Evolutionary conservation across 257 asterid genomes (phyloP), one percentile per base, ranked within the genome.

Genomic region (Solanum medicagineum): DNA sequence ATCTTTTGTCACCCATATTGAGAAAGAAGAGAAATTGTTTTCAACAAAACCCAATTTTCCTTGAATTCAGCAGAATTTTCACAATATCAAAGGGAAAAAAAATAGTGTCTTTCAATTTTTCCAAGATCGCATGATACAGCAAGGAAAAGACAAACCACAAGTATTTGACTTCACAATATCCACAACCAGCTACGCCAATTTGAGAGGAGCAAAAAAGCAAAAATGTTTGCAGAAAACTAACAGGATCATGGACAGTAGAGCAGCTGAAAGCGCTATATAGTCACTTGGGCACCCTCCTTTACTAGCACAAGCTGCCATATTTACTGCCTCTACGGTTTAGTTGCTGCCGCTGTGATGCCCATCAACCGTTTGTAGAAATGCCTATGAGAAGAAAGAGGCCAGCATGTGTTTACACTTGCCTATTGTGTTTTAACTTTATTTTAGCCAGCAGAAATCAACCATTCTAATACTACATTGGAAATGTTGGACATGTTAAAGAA

Each of bases 281-380:
- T 95, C 98, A 85, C 94, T 95, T 80, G 95, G 93, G 87, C 97
- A 95, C 85, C 98, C 97, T 84, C 98, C 98, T 85, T 88, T 89
- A 14, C 75, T 91, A 7, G 94, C 96, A 81, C 98, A 95, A 79
- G 87, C 88, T 87, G 87, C 91, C 98, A 95, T 95, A 85, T 89
- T 88, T 84, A n/a, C 29, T 16, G 54, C 16, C 9, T 36, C 69
- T 51, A 66, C n/a, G 29, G 47, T 68, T 66, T 36, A 22, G 36
- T 66, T 84, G 87, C 87, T 87, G 75, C 57, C 69, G 84, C 73
- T 68, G 44, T 59, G 24, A 83, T 29, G 90, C 81, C n/a, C 88
- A 77, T 85, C 81, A 86, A 45, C 70, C 74, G 86, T 87, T 88
- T 44, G 92, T 84, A 22, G 84, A 89, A 85, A 90, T 84, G 90